phyloP scores from a whole-genome alignment of 345 rosid genomes.

The Aegle marmelos region DNA sequence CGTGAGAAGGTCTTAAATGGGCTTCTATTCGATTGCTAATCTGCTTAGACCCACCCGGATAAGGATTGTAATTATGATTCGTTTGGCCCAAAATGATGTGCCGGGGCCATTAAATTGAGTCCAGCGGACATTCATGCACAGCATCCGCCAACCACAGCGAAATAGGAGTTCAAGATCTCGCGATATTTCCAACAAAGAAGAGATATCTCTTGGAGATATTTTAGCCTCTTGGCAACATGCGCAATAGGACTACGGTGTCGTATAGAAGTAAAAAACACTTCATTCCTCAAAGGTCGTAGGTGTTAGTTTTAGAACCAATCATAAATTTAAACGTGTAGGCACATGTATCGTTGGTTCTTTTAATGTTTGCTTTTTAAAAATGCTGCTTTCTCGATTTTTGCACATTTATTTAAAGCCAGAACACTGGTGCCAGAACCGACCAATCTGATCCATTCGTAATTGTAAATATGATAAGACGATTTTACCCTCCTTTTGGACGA shows the following conservation, averaged over 20 bases:
- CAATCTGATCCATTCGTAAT: constrained; percentile 29
- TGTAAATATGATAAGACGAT: not conserved
- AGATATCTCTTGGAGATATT: not conserved
- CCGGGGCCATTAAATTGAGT: not conserved
- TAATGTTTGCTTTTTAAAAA: not conserved
- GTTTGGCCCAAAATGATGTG: not conserved
- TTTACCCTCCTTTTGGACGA: not conserved
- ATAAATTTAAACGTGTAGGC: not conserved
- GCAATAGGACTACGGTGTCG: not conserved
- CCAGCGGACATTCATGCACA: not conserved
- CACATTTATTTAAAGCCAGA: not conserved
- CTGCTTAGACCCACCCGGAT: too few relatives aligned
- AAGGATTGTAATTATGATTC: too few relatives aligned
- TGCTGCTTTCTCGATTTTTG: constrained; percentile 12
- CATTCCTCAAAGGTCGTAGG: not conserved
- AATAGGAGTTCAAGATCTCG: not conserved
- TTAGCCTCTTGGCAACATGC: too few relatives aligned
- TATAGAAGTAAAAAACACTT: not conserved
- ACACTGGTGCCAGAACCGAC: constrained; percentile 29
- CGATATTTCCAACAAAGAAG: not conserved
- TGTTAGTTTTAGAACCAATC: not conserved
- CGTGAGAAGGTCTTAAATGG: too few relatives aligned
- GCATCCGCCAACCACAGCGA: not conserved
- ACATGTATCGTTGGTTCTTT: not conserved
- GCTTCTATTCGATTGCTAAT: too few relatives aligned